These are phyloP conservation scores for Podila minutissima DNA, from an alignment of 192 early-diverging fungal genomes.

Conservation along the genomic window DNA sequence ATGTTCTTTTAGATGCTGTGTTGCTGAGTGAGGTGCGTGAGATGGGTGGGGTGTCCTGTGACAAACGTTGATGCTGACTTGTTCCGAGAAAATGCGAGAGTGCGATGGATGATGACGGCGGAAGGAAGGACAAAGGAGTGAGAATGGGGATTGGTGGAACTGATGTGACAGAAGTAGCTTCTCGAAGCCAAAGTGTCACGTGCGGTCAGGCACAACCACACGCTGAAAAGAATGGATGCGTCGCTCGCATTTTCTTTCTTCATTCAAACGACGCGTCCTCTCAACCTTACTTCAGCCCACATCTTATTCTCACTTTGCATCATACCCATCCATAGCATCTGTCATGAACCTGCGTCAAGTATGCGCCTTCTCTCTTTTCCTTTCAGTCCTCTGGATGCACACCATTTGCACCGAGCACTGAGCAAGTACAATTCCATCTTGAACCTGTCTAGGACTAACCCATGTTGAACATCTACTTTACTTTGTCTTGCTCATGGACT, in stretches of 20 bases:
- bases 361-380: not conserved
- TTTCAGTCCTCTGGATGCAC: not conserved
- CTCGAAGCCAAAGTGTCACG: too few relatives aligned
- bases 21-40: not conserved
- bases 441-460: not conserved
- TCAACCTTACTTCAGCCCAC: not conserved
- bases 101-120: too few relatives aligned
- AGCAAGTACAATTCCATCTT: not conserved
- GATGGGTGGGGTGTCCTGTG: too few relatives aligned
- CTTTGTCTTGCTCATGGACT: not conserved
- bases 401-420: too few relatives aligned
- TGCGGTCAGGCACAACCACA: too few relatives aligned
- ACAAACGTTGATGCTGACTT: too few relatives aligned
- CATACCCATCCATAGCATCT: not conserved
- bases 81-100: too few relatives aligned
- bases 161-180: too few relatives aligned
- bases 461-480: not conserved
- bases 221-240: too few relatives aligned
- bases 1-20: conserved; percentile 3
- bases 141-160: too few relatives aligned
- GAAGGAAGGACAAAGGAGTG: too few relatives aligned
- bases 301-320: not conserved
- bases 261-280: not conserved
- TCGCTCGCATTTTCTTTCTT: not conserved
- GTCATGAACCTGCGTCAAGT: conserved; percentile 45